Evolutionary conservation across 108 stramenopile species (phyloP), one percentile per base, ranked within the genome.

Genomic region (Pseudonitzschia multiseries): DNA sequence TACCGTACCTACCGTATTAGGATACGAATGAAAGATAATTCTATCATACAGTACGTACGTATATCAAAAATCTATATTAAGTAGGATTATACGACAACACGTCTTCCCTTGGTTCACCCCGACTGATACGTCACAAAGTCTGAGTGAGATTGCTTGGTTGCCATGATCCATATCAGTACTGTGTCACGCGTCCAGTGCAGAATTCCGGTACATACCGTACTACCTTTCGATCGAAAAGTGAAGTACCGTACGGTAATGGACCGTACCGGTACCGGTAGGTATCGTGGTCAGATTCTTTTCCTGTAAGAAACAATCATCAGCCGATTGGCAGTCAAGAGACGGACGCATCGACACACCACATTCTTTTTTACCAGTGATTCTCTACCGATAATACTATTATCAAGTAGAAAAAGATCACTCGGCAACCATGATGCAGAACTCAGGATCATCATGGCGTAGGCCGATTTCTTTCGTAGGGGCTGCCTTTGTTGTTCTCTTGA

Each of bases 391-490:
- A 36, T 14, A 42, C 42, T 42, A 42, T 42, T 10, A 48, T 48
- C 46, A 2, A 18, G 46, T 48, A 48, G 46, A 48, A 48, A 48
- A 48, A 2, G 2, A 48, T 48, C 46, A 48, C 46, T 48, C 18
- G 54, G 54, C 54, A 56, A 56, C 22, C 9, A 56, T 56, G 24
- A 62, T 40, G 57, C 57, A 59, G 57, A 59, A 22, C 27, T 33
- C 57, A 26, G 26, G 26, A 59, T 59, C 57, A 59, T 59, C 57
- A 51, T 51, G 50, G 50, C 9, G n/a, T 56, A 56, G 24, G 9
- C n/a, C 10, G 22, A 56, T 56, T 2, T 56, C n/a, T 56, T 26
- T 56, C 26, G 24, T 56, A 5, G 61, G 33, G 17, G 2, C 40
- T 40, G 31, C 9, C 5, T 10, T 62, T 4, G 61, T 40, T 8